Evolutionary conservation across 768 basidiomycete genomes (phyloP).

Genomic region (Rhodotorula paludigena): DNA sequence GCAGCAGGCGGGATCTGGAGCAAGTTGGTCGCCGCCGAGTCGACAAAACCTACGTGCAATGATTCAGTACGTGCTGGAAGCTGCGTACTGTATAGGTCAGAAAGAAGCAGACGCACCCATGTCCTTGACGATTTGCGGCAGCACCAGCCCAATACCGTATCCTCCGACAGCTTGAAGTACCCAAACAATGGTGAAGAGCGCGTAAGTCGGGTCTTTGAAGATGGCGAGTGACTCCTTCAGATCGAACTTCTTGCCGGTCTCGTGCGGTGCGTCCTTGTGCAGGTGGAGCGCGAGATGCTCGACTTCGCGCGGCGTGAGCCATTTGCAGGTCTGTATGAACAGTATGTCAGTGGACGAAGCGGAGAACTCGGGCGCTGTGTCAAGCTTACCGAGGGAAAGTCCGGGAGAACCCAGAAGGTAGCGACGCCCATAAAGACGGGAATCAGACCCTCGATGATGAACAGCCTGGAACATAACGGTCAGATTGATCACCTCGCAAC

Average conservation of each 20-base stretch:
- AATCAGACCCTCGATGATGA: constrained; percentile 23
- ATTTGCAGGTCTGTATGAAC: constrained; percentile 5
- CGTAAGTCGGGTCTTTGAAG: constrained; percentile 6
- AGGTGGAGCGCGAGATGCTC: not conserved
- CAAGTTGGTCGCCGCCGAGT: not conserved
- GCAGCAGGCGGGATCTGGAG: constrained; percentile 4
- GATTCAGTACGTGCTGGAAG: not conserved
- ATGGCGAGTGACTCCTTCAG: not conserved
- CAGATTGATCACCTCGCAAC: not conserved
- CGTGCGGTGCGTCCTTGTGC: not conserved
- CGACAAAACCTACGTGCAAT: not conserved
- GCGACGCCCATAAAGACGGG: constrained; percentile 12
- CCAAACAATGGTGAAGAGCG: not conserved
- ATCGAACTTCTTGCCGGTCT: constrained; percentile 21
- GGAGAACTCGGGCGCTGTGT: too few relatives aligned
- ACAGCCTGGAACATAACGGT: not conserved
- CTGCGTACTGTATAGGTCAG: not conserved
- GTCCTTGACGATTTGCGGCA: constrained; percentile 1
- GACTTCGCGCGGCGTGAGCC: constrained; percentile 10
- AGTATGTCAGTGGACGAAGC: not conserved
- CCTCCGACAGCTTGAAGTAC: not conserved
- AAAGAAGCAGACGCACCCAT: not conserved
- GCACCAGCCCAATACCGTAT: not conserved
- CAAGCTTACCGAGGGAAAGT: constrained; percentile 10
- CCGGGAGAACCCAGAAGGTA: constrained; percentile 18